A percentile compares a stretch with the other conserved stretches of the same genome.
These are phyloP conservation scores for Senecio squalidus DNA, from an alignment of 140 eudicot species.

Conservation along the genomic window DNA sequence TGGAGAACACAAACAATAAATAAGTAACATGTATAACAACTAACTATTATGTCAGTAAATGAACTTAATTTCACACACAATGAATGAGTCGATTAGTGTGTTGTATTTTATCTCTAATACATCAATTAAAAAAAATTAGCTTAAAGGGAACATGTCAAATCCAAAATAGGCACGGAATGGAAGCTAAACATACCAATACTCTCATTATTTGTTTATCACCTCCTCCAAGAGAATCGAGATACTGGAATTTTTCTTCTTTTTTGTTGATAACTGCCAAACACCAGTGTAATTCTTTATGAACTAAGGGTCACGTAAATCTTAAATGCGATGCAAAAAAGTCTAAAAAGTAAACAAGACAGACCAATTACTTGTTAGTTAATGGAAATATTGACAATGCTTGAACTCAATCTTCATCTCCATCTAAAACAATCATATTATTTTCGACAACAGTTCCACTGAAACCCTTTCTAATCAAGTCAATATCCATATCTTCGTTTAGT, in stretches of 20 bases:
- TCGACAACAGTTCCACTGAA: slow-evolving; percentile 1
- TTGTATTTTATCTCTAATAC: no score
- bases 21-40: no score
- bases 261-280: slow-evolving; percentile 48
- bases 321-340: no score
- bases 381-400: no score
- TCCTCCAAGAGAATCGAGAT: slow-evolving; percentile 77
- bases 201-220: slow-evolving; percentile 53
- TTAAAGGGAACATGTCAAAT: no score
- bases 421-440: neutral
- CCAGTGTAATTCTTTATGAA: slow-evolving; percentile 93
- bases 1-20: slow-evolving; percentile 17
- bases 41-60: no score
- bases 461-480: neutral
- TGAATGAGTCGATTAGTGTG: no score
- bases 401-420: neutral
- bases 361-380: no score
- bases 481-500: slow-evolving; percentile 7
- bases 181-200: slow-evolving; percentile 26
- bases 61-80: no score
- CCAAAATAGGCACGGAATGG: neutral
- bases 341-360: no score
- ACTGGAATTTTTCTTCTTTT: slow-evolving; percentile 73
- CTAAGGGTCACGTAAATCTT: no score
- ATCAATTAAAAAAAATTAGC: no score